These are phyloP conservation scores for Asterochloris erici DNA, from an alignment of 139 green algal species.

Conservation along the genomic window DNA sequence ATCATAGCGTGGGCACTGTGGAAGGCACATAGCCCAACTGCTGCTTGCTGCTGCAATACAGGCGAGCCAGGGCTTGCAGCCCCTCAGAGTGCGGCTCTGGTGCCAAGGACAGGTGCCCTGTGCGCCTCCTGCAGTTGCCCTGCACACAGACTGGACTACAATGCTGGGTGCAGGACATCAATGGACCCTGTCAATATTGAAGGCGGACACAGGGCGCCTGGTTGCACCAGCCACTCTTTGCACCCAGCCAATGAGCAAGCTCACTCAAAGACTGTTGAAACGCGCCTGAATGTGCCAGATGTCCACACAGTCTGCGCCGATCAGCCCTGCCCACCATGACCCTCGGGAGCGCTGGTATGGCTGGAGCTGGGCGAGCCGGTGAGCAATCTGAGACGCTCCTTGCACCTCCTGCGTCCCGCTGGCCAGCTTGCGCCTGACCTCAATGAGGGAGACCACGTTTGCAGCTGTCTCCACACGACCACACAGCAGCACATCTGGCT, in stretches of 20 bases:
- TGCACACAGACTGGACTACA: neutral
- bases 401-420: neutral
- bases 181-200: too few relatives aligned
- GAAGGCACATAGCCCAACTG: conserved; percentile 5
- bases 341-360: neutral
- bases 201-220: too few relatives aligned
- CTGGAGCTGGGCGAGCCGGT: conserved; percentile 1
- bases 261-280: too few relatives aligned
- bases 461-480: neutral
- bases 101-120: neutral
- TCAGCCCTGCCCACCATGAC: neutral
- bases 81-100: neutral
- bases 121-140: neutral
- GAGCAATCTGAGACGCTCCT: conserved; percentile 4
- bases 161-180: too few relatives aligned
- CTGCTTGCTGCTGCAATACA: neutral
- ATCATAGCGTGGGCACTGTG: neutral
- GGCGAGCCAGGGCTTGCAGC: conserved; percentile 4
- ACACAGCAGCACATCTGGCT: conserved; percentile 5
- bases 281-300: conserved; percentile 6
- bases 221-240: too few relatives aligned
- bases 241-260: too few relatives aligned
- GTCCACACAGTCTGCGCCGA: neutral
- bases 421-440: neutral
- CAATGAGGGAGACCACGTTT: conserved; percentile 2